Conservation (phyloP, 108 stramenopile genomes). For the Cyclotella atomus region DNA sequence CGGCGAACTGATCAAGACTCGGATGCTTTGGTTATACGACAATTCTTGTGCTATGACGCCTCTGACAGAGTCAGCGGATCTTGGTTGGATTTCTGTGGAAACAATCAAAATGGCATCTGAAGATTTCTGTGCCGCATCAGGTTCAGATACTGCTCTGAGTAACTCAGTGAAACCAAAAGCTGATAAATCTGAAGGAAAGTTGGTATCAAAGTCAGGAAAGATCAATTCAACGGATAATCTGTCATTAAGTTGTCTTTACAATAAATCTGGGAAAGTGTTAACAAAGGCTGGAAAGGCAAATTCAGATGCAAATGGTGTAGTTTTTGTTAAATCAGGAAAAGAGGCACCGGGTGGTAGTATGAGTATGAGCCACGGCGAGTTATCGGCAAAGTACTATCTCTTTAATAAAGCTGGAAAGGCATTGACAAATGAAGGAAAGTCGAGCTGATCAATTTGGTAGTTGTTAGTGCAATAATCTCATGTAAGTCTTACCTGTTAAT, state of each 20-base stretch:
- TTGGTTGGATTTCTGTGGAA: conserved; percentile 12
- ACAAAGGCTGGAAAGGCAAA: background rate
- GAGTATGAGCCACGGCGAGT: too few species aligned
- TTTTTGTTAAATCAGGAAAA: background rate
- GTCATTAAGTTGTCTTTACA: too few species aligned
- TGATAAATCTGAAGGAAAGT: background rate
- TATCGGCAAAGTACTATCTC: too few species aligned
- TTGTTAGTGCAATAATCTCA: background rate
- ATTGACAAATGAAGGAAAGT: background rate
- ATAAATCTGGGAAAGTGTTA: too few species aligned
- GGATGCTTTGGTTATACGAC: conserved; percentile 10
- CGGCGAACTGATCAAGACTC: conserved; percentile 1
- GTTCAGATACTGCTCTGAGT: background rate
- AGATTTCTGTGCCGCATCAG: background rate
- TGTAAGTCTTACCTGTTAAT: too few species aligned
- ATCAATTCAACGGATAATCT: background rate
- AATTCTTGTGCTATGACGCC: background rate
- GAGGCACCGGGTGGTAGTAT: too few species aligned
- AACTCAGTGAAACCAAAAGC: background rate
- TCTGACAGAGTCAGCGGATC: background rate
- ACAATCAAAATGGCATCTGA: background rate
- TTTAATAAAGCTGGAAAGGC: too few species aligned
- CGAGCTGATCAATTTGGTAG: background rate
- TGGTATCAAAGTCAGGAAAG: conserved; percentile 4
- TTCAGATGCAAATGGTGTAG: background rate